These are phyloP conservation scores for Eudorina sp. DNA, from an alignment of 139 green algal species.

Conservation along the genomic window DNA sequence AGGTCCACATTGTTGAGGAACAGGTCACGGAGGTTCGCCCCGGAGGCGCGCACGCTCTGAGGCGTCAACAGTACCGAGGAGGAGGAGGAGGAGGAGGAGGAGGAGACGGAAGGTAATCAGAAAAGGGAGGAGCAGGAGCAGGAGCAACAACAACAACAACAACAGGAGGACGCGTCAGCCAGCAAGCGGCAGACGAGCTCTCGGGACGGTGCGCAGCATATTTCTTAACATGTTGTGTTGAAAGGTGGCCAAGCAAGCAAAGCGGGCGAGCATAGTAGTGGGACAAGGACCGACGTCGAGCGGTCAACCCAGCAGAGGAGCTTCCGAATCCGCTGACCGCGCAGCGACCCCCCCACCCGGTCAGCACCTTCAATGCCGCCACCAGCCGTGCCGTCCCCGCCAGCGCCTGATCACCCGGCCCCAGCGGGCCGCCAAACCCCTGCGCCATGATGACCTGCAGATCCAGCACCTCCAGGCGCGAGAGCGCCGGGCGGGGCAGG, in stretches of 20 bases:
- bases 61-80: too few species aligned
- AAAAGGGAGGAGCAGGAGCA: too few species aligned
- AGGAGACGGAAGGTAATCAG: too few species aligned
- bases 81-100: too few species aligned
- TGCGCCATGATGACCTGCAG: slow-evolving; percentile 13
- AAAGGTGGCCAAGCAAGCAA: too few species aligned
- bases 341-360: background rate
- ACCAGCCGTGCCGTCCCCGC: background rate
- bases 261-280: too few species aligned
- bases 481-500: slow-evolving; percentile 21
- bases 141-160: background rate
- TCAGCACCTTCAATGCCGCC: background rate
- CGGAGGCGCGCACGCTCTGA: background rate
- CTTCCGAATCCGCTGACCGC: too few species aligned
- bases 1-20: slow-evolving; percentile 47
- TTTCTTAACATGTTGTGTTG: too few species aligned
- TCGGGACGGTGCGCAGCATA: too few species aligned
- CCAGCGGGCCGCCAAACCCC: background rate
- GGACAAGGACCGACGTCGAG: too few species aligned
- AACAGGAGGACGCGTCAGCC: background rate
- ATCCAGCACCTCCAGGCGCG: slow-evolving; percentile 8
- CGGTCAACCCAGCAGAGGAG: too few species aligned
- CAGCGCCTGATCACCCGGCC: background rate
- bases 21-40: background rate
- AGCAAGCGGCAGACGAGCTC: too few species aligned